Percentiles rank a stretch among this genome's conserved stretches.
These are phyloP conservation scores for Saccharum officinarum DNA, from an alignment of 176 grass and related monocot species.

Conservation along the genomic window DNA sequence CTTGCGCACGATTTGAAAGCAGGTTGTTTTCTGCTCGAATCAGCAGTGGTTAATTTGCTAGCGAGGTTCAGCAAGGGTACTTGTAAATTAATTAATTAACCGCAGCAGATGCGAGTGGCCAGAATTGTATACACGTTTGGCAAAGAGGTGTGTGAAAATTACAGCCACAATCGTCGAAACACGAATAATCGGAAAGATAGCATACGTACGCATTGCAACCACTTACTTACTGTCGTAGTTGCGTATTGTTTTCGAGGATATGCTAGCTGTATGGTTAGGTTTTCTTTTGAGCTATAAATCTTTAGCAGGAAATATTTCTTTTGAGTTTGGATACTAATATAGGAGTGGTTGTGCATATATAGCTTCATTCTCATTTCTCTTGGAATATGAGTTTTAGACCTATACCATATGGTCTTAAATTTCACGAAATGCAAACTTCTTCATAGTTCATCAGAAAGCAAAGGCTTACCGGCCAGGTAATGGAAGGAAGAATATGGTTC, in stretches of 20 bases:
- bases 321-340: too few relatives aligned
- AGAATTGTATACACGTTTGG: neutral
- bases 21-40: neutral
- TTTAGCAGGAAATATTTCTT: too few relatives aligned
- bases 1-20: neutral
- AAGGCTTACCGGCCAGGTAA: neutral
- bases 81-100: neutral
- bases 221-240: too few relatives aligned
- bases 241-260: too few relatives aligned
- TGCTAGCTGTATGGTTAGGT: too few relatives aligned
- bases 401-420: too few relatives aligned
- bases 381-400: too few relatives aligned
- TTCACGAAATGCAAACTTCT: neutral
- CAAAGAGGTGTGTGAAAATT: neutral
- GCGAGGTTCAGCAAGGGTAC: neutral
- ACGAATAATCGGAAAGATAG: neutral
- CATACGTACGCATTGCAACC: too few relatives aligned
- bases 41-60: neutral
- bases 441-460: neutral
- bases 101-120: neutral
- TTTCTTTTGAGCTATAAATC: too few relatives aligned
- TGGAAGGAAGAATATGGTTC: neutral
- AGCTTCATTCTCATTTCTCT: too few relatives aligned
- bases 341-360: too few relatives aligned
- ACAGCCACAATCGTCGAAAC: neutral